Base-by-base conservation (phyloP, 352 stramenopile species). In the Hyaloperonospora brassicae region DNA sequence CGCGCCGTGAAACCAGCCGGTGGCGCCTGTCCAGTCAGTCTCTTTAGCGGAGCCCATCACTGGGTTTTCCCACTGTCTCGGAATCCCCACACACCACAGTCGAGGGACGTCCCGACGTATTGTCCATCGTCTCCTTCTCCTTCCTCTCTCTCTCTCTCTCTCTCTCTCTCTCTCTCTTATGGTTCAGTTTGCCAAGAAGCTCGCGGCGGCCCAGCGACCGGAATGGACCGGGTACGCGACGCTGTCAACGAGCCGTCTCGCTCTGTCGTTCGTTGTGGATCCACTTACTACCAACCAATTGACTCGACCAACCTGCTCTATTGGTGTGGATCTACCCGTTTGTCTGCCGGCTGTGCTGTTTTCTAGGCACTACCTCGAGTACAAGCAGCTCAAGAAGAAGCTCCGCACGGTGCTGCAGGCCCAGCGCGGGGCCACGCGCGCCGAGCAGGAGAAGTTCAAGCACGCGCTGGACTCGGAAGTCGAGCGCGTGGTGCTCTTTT, bases 371-470 rank as follows among this genome's bases (percentile, higher is more conserved):
- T 95, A 95, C 62, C 66, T 95, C 35, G 80, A 95, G 72, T 95
- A 95, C 80, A 93, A 93, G 60, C 79, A 93, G 49, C 71, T 95
- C 13, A 95, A 95, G 76, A 93, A 90, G 68, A 76, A 80, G 42
- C 69, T 95, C 40, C 89, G 90, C 46, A 73, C 80, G 25, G 73
- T 91, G 53, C 62, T 74, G 40, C 61, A 64, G n/a, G 76, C 78
- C 14, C 61, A 70, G 17, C 68, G 55, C 10, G 67, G 78, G 5
- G 65, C 83, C 27, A 61, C 59, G 8, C 62, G 63, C 47, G 36
- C 62, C 30, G 66, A 87, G 44, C 78, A 89, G 52, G 72, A 87
- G 25, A 66, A 61, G 13, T 88, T 92, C 60, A 69, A 90, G 62
- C 72, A 81, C 50, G 76, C 81, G 45, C 70, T 92, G 34, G 79